Conservation (phyloP, 2,329 filamentous ascomycete genomes). For the Cladosporium sp. region DNA sequence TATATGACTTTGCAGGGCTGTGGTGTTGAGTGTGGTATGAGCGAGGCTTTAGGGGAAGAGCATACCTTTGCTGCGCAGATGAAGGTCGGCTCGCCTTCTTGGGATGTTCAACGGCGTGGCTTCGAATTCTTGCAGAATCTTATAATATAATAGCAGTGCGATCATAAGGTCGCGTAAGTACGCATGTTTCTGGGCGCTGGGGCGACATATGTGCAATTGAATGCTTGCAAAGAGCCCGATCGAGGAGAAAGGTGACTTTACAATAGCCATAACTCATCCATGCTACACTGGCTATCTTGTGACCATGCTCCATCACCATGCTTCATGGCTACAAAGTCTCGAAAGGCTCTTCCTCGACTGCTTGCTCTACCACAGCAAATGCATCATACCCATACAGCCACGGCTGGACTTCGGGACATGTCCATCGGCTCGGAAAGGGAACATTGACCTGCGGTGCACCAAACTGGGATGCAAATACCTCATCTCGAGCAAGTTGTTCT, state of each 20-base stretch:
- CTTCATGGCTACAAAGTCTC: background rate
- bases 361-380: conserved; percentile 43
- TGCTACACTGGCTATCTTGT: no score
- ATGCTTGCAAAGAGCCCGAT: no score
- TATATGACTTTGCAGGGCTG: background rate
- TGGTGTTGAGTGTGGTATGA: background rate
- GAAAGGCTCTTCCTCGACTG: conserved; percentile 8
- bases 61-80: background rate
- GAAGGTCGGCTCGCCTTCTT: background rate
- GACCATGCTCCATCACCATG: no score
- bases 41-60: background rate
- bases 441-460: conserved; percentile 50
- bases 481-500: conserved; percentile 55
- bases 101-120: background rate
- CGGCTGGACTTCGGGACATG: conserved; percentile 49
- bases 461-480: conserved; percentile 51
- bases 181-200: no score
- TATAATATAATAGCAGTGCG: no score
- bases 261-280: no score
- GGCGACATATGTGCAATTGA: no score
- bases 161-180: no score
- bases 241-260: no score
- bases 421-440: conserved; percentile 57
- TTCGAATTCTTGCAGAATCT: background rate
- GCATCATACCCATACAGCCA: conserved; percentile 62